Evolutionary conservation across 1,139 yeast species (phyloP).

Genomic region (Sugiyamaella paludigena): DNA sequence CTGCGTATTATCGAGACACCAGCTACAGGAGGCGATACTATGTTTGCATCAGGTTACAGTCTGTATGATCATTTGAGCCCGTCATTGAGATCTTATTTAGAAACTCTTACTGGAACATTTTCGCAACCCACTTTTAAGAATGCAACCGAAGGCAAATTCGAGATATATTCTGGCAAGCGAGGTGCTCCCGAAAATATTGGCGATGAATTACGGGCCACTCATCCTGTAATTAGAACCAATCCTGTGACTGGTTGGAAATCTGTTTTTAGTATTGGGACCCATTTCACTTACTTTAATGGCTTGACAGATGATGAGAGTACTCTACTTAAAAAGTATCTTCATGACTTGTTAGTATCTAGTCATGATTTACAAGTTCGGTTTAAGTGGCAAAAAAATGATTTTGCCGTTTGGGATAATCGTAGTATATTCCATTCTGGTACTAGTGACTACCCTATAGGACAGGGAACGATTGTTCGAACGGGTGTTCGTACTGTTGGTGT

Average conservation of each 20-base stretch:
- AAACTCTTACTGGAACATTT: slow-evolving; percentile 37
- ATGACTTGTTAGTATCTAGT: slow-evolving; percentile 43
- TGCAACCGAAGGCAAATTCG: slow-evolving; percentile 33
- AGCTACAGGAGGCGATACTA: slow-evolving; percentile 47
- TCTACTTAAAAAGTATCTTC: slow-evolving; percentile 43
- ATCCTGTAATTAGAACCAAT: slow-evolving; percentile 48
- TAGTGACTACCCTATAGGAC: slow-evolving; percentile 25
- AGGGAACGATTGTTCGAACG: slow-evolving; percentile 20
- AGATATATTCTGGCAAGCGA: slow-evolving; percentile 37
- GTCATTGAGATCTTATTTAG: slow-evolving; percentile 43
- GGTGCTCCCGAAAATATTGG: slow-evolving; percentile 37
- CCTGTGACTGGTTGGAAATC: slow-evolving; percentile 52
- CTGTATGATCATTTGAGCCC: slow-evolving; percentile 47
- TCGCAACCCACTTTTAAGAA: slow-evolving; percentile 33
- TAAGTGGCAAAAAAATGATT: slow-evolving; percentile 56
- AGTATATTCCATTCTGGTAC: slow-evolving; percentile 35
- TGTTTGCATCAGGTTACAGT: slow-evolving; percentile 50
- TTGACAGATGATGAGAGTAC: slow-evolving; percentile 42
- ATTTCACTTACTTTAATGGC: slow-evolving; percentile 44
- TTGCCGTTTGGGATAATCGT: slow-evolving; percentile 45
- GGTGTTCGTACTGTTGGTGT: slow-evolving; percentile 25
- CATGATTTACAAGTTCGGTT: slow-evolving; percentile 44
- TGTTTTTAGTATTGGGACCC: slow-evolving; percentile 43
- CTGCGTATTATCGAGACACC: slow-evolving; percentile 47
- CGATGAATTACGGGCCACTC: slow-evolving; percentile 35